These are phyloP conservation scores for Neurospora sp. DNA, from an alignment of 495 filamentous ascomycete species.

Conservation along the genomic window DNA sequence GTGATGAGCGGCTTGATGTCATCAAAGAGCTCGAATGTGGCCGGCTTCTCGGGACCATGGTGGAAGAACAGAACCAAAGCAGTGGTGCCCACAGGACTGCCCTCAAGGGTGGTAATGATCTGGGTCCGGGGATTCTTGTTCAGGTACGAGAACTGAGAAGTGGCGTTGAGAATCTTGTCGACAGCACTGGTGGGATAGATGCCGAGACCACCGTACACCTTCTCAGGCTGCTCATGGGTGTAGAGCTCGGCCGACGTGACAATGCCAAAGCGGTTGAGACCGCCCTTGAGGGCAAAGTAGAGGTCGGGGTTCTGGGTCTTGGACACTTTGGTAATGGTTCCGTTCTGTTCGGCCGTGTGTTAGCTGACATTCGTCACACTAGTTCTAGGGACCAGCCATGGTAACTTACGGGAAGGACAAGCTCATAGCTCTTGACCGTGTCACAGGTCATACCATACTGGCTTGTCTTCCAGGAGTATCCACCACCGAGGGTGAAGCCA, in stretches of 20 bases:
- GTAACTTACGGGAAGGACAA: slow-evolving; percentile 17
- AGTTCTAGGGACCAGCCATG: neutral
- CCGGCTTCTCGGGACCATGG: slow-evolving; percentile 46
- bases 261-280: slow-evolving; percentile 39
- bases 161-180: slow-evolving; percentile 41
- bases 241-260: slow-evolving; percentile 41
- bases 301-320: slow-evolving; percentile 35
- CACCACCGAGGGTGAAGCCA: slow-evolving; percentile 20
- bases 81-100: slow-evolving; percentile 35
- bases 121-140: slow-evolving; percentile 29
- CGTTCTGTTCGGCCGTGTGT: slow-evolving; percentile 6
- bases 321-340: slow-evolving; percentile 13
- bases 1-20: slow-evolving; percentile 35
- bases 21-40: slow-evolving; percentile 47
- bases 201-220: slow-evolving; percentile 33
- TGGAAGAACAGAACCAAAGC: slow-evolving; percentile 49
- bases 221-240: slow-evolving; percentile 28
- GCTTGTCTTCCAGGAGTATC: slow-evolving; percentile 23
- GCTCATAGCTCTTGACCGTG: slow-evolving; percentile 12
- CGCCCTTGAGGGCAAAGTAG: slow-evolving; percentile 49
- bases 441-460: slow-evolving; percentile 18
- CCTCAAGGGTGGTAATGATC: slow-evolving; percentile 44
- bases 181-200: slow-evolving; percentile 20
- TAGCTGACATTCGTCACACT: neutral
- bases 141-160: slow-evolving; percentile 39